Evolutionary conservation across 495 filamentous ascomycete species (phyloP).

Genomic region (Diplogelasinospora grovesii): DNA sequence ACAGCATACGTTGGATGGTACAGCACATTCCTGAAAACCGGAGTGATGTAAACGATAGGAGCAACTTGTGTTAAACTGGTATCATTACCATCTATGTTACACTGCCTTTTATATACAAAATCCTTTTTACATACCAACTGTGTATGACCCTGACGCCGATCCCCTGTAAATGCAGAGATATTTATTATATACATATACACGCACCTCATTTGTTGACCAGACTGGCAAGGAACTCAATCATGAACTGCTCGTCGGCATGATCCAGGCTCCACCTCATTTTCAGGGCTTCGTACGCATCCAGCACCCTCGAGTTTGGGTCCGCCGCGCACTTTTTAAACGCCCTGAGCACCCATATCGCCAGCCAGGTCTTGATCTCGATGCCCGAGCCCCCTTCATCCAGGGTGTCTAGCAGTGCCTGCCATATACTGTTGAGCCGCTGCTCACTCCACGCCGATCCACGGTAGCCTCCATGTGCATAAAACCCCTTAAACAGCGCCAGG

Average conservation of each 20-base stretch:
- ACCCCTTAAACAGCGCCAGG: constrained; percentile 65
- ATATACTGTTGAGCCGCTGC: constrained; percentile 47
- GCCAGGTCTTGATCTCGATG: constrained; percentile 42
- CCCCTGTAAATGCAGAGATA: too few species aligned
- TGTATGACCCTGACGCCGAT: too few species aligned
- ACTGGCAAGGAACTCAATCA: constrained; percentile 26
- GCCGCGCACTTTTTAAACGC: constrained; percentile 40
- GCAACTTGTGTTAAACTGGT: too few species aligned
- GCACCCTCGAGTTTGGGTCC: constrained; percentile 23
- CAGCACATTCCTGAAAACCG: too few species aligned
- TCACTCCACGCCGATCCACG: constrained; percentile 58
- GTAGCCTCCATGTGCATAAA: constrained; percentile 60
- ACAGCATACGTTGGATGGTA: too few species aligned
- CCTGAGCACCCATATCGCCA: constrained; percentile 40
- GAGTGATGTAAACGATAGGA: too few species aligned
- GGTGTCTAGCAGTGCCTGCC: constrained; percentile 34
- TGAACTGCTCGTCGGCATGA: constrained; percentile 26
- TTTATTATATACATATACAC: too few species aligned
- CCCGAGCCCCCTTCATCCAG: constrained; percentile 29
- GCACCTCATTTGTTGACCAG: constrained; percentile 8
- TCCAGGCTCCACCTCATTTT: constrained; percentile 31
- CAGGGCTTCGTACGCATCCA: constrained; percentile 37
- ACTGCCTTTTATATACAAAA: too few species aligned
- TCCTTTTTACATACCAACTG: too few species aligned
- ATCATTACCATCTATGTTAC: too few species aligned